These are phyloP conservation scores for Asterella californica DNA, from an alignment of 225 moss, liverwort and hornwort species.

Conservation along the genomic window DNA sequence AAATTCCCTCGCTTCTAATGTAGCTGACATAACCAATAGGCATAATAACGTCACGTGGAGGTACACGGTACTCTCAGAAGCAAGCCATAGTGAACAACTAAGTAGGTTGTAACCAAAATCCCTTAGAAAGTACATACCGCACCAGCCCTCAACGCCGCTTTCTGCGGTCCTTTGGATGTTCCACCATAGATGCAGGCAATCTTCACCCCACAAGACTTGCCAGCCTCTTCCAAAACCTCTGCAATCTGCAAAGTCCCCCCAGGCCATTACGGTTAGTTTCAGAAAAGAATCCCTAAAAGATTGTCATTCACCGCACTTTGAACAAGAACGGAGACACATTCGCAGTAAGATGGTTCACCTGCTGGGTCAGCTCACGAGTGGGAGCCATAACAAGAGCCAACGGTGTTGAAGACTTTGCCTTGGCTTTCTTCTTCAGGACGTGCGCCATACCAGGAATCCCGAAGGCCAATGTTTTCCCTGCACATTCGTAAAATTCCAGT, in stretches of 20 bases:
- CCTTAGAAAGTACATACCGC: constrained; percentile 37
- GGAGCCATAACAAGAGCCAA: constrained; percentile 88
- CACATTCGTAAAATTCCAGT: not conserved
- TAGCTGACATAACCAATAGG: not conserved
- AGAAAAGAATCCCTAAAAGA: not conserved
- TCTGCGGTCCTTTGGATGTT: constrained; percentile 36
- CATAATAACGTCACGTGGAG: not conserved
- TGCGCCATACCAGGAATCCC: constrained; percentile 90
- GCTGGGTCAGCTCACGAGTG: constrained; percentile 92
- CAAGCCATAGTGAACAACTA: not conserved
- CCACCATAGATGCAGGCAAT: constrained; percentile 51
- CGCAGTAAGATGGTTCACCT: constrained; percentile 25
- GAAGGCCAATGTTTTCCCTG: constrained; percentile 88
- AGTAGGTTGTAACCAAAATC: not conserved
- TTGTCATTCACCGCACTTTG: not conserved
- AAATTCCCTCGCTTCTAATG: not conserved
- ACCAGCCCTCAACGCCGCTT: constrained; percentile 48
- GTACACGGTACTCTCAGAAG: not conserved
- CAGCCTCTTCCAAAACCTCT: constrained; percentile 49
- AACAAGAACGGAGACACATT: not conserved
- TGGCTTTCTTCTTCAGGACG: constrained; percentile 60
- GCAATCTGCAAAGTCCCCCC: constrained; percentile 38
- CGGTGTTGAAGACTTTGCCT: constrained; percentile 49
- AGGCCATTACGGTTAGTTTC: not conserved
- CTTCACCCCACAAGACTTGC: constrained; percentile 50